These are phyloP conservation scores for Beauveria pseudobassiana DNA, from an alignment of 2,329 filamentous ascomycete species.

Conservation along the genomic window DNA sequence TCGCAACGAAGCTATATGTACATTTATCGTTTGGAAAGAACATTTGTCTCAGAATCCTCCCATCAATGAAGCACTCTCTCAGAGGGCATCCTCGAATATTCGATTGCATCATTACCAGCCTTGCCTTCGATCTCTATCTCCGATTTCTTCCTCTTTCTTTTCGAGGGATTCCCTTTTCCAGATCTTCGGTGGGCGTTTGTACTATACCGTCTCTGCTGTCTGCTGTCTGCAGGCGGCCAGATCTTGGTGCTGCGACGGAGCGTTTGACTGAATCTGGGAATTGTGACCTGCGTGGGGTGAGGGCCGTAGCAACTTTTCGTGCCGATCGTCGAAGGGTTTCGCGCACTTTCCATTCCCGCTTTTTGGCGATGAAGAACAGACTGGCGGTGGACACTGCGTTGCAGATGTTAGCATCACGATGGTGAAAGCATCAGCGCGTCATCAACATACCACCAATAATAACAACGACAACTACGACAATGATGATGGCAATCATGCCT, in stretches of 20 bases:
- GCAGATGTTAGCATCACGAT: neutral
- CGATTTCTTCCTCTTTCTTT: constrained; percentile 23
- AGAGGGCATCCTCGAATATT: neutral
- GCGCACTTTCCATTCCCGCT: constrained; percentile 73
- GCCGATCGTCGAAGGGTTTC: constrained; percentile 64
- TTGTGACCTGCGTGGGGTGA: constrained; percentile 54
- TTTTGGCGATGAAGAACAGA: constrained; percentile 76
- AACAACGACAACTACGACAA: constrained; percentile 60
- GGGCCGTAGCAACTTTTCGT: constrained; percentile 50
- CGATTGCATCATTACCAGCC: neutral
- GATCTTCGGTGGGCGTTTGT: constrained; percentile 44
- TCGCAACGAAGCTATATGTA: constrained; percentile 13
- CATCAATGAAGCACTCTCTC: constrained; percentile 13
- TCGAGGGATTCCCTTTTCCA: constrained; percentile 49
- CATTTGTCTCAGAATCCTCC: constrained; percentile 2
- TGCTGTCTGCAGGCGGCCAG: constrained; percentile 35
- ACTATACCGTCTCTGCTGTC: constrained; percentile 54
- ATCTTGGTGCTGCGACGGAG: constrained; percentile 20
- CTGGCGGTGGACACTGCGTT: constrained; percentile 52
- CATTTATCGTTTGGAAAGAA: constrained; percentile 3
- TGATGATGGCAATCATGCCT: constrained; percentile 65
- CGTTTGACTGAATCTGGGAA: constrained; percentile 53
- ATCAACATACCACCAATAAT: constrained; percentile 54
- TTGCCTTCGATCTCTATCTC: neutral
- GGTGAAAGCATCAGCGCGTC: constrained; percentile 12